These are phyloP conservation scores for Physaria fendleri DNA, from an alignment of 345 rosid species.

Conservation along the genomic window DNA sequence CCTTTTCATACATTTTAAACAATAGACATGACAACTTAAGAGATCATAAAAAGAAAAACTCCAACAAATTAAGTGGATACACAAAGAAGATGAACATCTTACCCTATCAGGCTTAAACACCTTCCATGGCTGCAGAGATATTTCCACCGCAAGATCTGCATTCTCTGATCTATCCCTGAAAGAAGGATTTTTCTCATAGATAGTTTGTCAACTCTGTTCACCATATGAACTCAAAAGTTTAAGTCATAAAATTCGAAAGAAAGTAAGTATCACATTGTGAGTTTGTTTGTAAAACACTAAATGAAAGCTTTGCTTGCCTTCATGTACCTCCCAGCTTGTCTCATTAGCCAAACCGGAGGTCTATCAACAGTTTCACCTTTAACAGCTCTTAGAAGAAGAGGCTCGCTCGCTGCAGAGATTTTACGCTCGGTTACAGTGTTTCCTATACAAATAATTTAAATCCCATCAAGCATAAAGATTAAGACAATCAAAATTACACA, in stretches of 20 bases:
- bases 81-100: too few relatives aligned
- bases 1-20: constrained; percentile 38
- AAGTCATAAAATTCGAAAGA: background rate
- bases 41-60: background rate
- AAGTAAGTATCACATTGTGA: background rate
- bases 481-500: too few relatives aligned
- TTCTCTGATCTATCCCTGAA: constrained; percentile 96
- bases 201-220: constrained; percentile 70
- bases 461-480: too few relatives aligned
- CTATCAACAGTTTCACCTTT: constrained; percentile 86
- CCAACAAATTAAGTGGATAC: background rate
- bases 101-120: constrained; percentile 95
- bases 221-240: background rate
- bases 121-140: constrained; percentile 98
- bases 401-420: constrained; percentile 50
- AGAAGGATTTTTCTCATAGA: constrained; percentile 86
- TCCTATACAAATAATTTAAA: too few relatives aligned
- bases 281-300: constrained; percentile 1
- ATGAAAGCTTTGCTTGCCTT: constrained; percentile 78
- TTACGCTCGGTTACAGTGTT: too few relatives aligned
- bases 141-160: constrained; percentile 90
- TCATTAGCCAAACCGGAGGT: constrained; percentile 99
- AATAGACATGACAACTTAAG: background rate
- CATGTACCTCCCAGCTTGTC: constrained; percentile 99
- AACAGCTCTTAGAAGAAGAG: constrained; percentile 88